Percentiles rank a stretch among this genome's conserved stretches.
phyloP scores from a whole-genome alignment of 75 land plant genomes.

The Pinus taeda region DNA sequence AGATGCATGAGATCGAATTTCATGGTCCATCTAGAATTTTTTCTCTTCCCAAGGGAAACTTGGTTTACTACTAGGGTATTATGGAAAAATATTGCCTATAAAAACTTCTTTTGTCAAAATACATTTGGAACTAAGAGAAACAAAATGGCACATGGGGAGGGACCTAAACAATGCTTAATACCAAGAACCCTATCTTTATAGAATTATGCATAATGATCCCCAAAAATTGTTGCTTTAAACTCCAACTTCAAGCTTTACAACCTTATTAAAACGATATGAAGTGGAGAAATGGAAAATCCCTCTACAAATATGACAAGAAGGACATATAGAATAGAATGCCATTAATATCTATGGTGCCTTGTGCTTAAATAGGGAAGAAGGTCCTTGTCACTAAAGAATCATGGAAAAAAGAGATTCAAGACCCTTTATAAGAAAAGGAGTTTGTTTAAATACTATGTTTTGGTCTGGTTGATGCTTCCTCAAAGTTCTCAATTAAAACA shows the following conservation, averaged over 20 bases:
- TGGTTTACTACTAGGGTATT: background rate
- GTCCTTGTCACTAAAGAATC: background rate
- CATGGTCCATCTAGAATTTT: background rate
- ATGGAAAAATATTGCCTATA: background rate
- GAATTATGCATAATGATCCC: background rate
- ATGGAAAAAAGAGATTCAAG: background rate
- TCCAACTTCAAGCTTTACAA: background rate
- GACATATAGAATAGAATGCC: background rate
- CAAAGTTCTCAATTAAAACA: background rate
- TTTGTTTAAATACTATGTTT: background rate
- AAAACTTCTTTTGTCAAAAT: background rate
- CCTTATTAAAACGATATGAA: background rate
- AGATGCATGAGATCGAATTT: background rate
- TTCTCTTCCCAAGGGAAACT: background rate
- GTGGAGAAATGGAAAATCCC: background rate
- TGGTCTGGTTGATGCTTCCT: background rate
- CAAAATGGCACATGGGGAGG: background rate
- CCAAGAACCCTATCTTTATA: background rate
- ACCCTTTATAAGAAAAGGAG: background rate
- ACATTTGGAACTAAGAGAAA: background rate
- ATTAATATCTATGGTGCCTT: background rate
- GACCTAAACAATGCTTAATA: background rate
- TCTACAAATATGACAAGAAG: background rate
- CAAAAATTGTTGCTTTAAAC: background rate
- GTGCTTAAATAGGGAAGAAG: background rate